Conservation (phyloP, 768 basidiomycete genomes). For the Boletus sp. region DNA sequence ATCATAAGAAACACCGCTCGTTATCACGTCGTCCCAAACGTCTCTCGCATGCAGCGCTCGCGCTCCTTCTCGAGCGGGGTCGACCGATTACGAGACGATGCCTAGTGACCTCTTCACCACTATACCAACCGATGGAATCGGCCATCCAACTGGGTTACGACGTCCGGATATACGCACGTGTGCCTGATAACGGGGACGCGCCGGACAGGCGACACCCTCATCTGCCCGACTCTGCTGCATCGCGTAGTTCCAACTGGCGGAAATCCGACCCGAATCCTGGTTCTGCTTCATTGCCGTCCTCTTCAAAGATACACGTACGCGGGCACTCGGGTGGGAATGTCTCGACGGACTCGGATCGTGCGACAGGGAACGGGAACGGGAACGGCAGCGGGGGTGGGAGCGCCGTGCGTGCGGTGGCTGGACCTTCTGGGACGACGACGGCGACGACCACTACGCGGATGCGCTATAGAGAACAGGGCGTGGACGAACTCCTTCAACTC, state of each 20-base stretch:
- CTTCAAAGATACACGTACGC: slow-evolving; percentile 11
- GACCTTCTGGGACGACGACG: slow-evolving; percentile 10
- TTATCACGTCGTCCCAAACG: slow-evolving; percentile 41
- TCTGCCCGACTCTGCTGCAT: slow-evolving; percentile 10
- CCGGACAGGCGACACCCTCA: slow-evolving; percentile 43
- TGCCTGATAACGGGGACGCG: slow-evolving; percentile 64
- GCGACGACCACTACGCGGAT: slow-evolving; percentile 36
- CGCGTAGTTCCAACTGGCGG: slow-evolving; percentile 18
- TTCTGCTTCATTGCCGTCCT: neutral
- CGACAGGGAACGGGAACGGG: neutral
- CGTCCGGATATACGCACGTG: slow-evolving; percentile 64
- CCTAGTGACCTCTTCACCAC: slow-evolving; percentile 75
- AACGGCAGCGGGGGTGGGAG: slow-evolving; percentile 1
- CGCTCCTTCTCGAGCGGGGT: slow-evolving; percentile 78
- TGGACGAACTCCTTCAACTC: slow-evolving; percentile 91
- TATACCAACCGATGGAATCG: slow-evolving; percentile 77
- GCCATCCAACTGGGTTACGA: slow-evolving; percentile 75
- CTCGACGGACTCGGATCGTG: slow-evolving; percentile 28
- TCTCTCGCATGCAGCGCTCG: slow-evolving; percentile 74
- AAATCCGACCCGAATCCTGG: slow-evolving; percentile 16
- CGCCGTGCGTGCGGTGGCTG: slow-evolving; percentile 12
- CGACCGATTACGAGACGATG: slow-evolving; percentile 71
- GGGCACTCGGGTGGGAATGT: slow-evolving; percentile 20
- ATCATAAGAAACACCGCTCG: slow-evolving; percentile 54
- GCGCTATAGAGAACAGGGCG: slow-evolving; percentile 85